Conservation (phyloP, 495 filamentous ascomycete species). For the Penicillium silybi region DNA sequence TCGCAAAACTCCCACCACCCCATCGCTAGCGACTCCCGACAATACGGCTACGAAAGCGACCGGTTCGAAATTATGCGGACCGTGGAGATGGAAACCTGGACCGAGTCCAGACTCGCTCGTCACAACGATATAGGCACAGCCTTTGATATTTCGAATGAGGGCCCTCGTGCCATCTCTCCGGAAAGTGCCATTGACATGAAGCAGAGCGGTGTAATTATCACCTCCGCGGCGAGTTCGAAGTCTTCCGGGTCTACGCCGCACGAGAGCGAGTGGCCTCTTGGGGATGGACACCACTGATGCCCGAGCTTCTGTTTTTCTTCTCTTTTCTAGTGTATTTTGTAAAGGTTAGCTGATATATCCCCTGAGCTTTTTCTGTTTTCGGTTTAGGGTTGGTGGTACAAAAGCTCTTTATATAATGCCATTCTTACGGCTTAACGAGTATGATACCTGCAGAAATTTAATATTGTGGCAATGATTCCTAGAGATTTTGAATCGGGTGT, state of each 20-base stretch:
- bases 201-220: constrained; percentile 7
- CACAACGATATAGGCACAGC: constrained; percentile 10
- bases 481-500: background rate
- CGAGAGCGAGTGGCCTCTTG: background rate
- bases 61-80: constrained; percentile 26
- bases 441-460: background rate
- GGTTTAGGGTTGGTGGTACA: background rate
- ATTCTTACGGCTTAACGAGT: background rate
- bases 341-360: background rate
- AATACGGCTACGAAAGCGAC: constrained; percentile 17
- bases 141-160: constrained; percentile 12
- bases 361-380: background rate
- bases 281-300: background rate
- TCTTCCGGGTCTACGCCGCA: constrained; percentile 10
- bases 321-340: background rate
- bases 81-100: constrained; percentile 36
- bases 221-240: constrained; percentile 19
- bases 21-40: background rate
- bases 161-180: constrained; percentile 15
- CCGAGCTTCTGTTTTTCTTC: background rate
- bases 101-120: constrained; percentile 18
- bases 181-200: constrained; percentile 19
- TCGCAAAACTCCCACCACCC: constrained; percentile 14
- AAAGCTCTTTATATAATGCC: background rate
- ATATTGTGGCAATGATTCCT: background rate